A percentile compares a stretch with the other conserved stretches of the same genome.
phyloP scores from a whole-genome alignment of 768 basidiomycete genomes.

The Leccinum rimulosum region DNA sequence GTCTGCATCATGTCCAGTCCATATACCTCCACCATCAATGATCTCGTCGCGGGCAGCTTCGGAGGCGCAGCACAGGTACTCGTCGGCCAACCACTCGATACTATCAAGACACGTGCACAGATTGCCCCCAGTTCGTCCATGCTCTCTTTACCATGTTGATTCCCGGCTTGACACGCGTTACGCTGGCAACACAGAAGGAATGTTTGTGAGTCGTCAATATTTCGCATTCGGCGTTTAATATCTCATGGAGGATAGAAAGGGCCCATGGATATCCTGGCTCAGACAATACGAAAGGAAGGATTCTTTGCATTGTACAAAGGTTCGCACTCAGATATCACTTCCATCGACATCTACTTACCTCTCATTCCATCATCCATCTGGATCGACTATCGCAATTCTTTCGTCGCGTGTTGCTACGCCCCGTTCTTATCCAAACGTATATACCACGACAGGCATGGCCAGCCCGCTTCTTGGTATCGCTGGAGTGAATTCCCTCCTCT shows the following conservation, averaged over 20 bases:
- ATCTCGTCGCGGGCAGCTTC: slow-evolving; percentile 83
- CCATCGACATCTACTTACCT: not conserved
- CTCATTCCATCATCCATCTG: not conserved
- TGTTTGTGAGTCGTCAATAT: slow-evolving; percentile 74
- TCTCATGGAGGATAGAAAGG: slow-evolving; percentile 59
- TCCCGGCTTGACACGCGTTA: not conserved
- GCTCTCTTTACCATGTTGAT: not conserved
- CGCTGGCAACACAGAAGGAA: slow-evolving; percentile 52
- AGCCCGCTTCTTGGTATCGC: slow-evolving; percentile 91
- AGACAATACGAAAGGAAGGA: slow-evolving; percentile 85
- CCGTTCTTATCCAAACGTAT: not conserved
- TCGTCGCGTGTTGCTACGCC: not conserved
- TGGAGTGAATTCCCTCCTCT: slow-evolving; percentile 93
- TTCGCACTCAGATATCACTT: slow-evolving; percentile 26
- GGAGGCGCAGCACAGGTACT: slow-evolving; percentile 95
- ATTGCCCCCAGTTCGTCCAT: slow-evolving; percentile 70
- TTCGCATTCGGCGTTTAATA: not conserved
- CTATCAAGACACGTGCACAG: slow-evolving; percentile 86
- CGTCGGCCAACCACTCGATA: slow-evolving; percentile 91
- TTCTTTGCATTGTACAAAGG: slow-evolving; percentile 95
- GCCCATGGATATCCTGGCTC: slow-evolving; percentile 84
- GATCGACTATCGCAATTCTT: not conserved
- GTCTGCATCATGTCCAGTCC: slow-evolving; percentile 16
- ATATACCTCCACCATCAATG: slow-evolving; percentile 64
- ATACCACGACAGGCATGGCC: slow-evolving; percentile 58